Conservation (phyloP, 2,329 filamentous ascomycete genomes). For the Fusarium ambrosium region DNA sequence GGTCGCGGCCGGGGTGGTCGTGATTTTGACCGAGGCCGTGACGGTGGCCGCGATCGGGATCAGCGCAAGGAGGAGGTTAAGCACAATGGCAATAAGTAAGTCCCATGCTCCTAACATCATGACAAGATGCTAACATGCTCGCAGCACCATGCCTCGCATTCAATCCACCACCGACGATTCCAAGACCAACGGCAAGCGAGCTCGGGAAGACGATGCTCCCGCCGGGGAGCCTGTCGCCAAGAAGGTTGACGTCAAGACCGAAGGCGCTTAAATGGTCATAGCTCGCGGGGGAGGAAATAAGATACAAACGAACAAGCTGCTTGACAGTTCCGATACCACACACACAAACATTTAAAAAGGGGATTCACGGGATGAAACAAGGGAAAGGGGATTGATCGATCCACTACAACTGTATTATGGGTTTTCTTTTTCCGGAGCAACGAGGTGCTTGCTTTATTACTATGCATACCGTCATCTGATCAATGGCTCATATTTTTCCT, state of each 20-base stretch:
- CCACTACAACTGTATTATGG: constrained; percentile 44
- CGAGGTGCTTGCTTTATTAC: constrained; percentile 31
- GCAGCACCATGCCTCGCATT: constrained; percentile 55
- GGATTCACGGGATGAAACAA: constrained; percentile 3
- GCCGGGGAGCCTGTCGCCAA: constrained; percentile 66
- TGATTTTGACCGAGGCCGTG: constrained; percentile 56
- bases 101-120: background rate
- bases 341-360: constrained; percentile 24
- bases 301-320: constrained; percentile 10
- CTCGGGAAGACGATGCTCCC: constrained; percentile 65
- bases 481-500: constrained; percentile 27
- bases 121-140: constrained; percentile 29
- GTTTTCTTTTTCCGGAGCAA: constrained; percentile 38
- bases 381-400: constrained; percentile 16
- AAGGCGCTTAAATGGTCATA: constrained; percentile 27
- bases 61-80: constrained; percentile 46
- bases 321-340: constrained; percentile 40
- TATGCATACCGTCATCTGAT: constrained; percentile 32
- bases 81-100: constrained; percentile 48
- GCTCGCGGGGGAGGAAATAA: background rate
- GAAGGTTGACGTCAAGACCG: constrained; percentile 71
- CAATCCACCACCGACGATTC: constrained; percentile 59
- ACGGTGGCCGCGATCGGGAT: constrained; percentile 57
- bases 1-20: constrained; percentile 60
- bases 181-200: constrained; percentile 64